Evolutionary conservation across 2,329 filamentous ascomycete genomes (phyloP), one percentile per base, ranked within the genome.

Genomic region (Triangularia verruculosa): DNA sequence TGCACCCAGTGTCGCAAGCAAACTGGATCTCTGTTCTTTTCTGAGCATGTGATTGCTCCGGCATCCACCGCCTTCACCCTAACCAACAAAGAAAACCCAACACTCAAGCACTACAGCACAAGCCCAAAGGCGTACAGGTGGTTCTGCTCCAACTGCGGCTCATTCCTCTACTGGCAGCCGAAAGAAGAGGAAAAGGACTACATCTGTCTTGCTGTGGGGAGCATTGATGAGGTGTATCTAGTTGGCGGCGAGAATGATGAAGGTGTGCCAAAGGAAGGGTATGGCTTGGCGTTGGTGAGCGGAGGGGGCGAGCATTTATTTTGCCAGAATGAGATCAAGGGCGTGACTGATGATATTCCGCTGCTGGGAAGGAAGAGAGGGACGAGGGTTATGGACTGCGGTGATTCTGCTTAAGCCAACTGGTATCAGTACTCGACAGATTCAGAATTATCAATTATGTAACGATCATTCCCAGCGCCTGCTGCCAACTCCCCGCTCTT

Each of bases 1-100:
- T 86, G 83, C 74, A 81, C 79, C 6, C 82, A 84, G 70, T 85
- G 82, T 72, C 82, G 83, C 70, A 81, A 81, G 62, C 77, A 80
- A 64, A 80, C 80, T 7, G 82, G 82, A 59, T 71, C 78, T 3
- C 76, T 85, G 60, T 72, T 83, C 68, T 75, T 78, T 65, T 72
- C 75, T 61, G 72, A 76, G 57, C 78, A 83, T 68, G 69, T 61
- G 4, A 68, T 82, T 0, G 2, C 22, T 1, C 76, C 76, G 4
- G 54, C 69, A 60, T 66, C 62, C 1, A 64, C 61, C 2, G 71
- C 74, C 51, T 70, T 83, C 22, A 68, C 63, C 2, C 82, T 75
- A 70, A 71, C 71, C 3, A 71, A 72, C 25, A 32, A 68, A 17
- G 70, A 72, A 13, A 64, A 53, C 25, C 51, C 51, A 3, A 74